Evolutionary conservation across 495 filamentous ascomycete genomes (phyloP), one percentile per base, ranked within the genome.

Genomic region (Penicillium nucicola): DNA sequence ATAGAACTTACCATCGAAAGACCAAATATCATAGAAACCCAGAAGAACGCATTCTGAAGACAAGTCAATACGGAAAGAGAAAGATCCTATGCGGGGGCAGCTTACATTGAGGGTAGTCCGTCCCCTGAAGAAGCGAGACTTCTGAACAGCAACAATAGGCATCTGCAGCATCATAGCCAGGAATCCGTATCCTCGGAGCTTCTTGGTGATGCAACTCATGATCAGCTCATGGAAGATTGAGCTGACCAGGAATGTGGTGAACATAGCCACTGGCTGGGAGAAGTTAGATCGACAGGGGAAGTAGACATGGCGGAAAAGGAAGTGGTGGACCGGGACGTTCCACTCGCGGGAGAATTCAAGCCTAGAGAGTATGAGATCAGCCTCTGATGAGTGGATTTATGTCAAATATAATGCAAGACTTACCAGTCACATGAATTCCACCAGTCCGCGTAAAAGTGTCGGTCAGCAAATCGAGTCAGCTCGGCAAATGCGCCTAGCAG

Each of bases 241-340:
- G 59, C 84, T 88, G 60, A 97, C 87, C 36, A 98, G 68, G 65
- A 98, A 98, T 9, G 93, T 97, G 53, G 95, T 89, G 48, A 92
- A 71, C 45, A 90, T 96, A 15, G 93, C 92, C 37, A 88, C 77
- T 2, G 84, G 82, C 25, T 88, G 79, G 36, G 87, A 89, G 56
- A 93, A 84, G 58, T 87, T 80, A 11, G 80, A 78, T 28, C 86
- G 77, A 25, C 86, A 85, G 3, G 89, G 89, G 43, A 79, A 84
- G 71, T 97, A 98, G 55, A 98, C 93, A 67, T 98, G 93, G 11
- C 93, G 83, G 8, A 93, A 84, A 56, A 98, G 84, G 76, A 97
- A 98, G 64, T 92, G 87, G 75, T 98, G 95, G n/a, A 98, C 93
- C 40, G 93, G 93, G 36, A 95, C 84, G 65, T 98, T 98, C 93